Evolutionary conservation across 1,139 yeast species (phyloP).

Genomic region (Protomyces inouyei): DNA sequence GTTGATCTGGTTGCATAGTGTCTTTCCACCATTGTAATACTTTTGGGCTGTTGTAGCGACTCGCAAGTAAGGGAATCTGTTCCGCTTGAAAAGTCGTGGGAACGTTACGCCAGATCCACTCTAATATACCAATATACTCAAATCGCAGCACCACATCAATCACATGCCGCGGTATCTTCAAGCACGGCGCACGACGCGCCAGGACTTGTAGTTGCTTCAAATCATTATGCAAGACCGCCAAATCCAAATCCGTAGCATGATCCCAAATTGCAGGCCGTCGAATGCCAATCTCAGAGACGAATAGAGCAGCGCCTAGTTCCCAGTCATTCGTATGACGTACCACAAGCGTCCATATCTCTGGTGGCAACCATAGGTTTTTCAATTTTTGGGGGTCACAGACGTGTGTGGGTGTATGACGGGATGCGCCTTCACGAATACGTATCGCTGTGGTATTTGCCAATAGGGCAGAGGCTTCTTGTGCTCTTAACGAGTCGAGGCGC

Average conservation of each 20-base stretch:
- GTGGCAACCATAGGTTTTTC: neutral
- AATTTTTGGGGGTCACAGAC: neutral
- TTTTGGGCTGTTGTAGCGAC: conserved; percentile 22
- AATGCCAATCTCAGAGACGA: conserved; percentile 16
- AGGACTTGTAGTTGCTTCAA: neutral
- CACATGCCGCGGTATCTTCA: conserved; percentile 19
- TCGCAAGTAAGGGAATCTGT: conserved; percentile 14
- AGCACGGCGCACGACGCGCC: neutral
- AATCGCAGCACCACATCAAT: conserved; percentile 21
- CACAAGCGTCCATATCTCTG: conserved; percentile 16
- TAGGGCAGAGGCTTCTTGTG: neutral
- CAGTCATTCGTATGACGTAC: conserved; percentile 19
- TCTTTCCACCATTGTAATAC: conserved; percentile 25
- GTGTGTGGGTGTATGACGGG: neutral
- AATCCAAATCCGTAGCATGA: conserved; percentile 4
- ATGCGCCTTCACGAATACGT: neutral
- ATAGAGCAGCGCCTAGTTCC: conserved; percentile 22
- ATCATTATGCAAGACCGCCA: conserved; percentile 21
- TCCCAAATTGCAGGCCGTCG: conserved; percentile 22
- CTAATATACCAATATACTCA: conserved; percentile 16
- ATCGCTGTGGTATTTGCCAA: neutral
- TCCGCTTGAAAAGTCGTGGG: conserved; percentile 6
- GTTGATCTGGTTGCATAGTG: neutral
- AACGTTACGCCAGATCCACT: conserved; percentile 8
- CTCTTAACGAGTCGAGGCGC: conserved; percentile 6